Percentiles rank a stretch among this genome's conserved stretches.
phyloP scores from a whole-genome alignment of 495 filamentous ascomycete species.

The Aspergillus sclerotioniger region DNA sequence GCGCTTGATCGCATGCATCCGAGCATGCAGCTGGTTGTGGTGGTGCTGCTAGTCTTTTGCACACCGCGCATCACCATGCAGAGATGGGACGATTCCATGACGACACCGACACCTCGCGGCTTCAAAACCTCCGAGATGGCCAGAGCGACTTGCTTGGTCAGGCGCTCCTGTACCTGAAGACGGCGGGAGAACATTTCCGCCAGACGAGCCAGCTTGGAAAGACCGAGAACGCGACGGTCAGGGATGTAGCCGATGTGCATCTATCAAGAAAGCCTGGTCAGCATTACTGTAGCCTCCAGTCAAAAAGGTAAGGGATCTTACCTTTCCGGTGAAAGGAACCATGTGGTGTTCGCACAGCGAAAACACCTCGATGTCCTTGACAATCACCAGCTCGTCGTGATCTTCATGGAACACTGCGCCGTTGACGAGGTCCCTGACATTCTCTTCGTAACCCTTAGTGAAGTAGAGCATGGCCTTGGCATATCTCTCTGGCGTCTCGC shows the following conservation, averaged over 20 bases:
- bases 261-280: constrained; percentile 38
- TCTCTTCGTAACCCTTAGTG: constrained; percentile 98
- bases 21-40: constrained; percentile 93
- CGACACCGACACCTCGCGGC: constrained; percentile 88
- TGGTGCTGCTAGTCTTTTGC: constrained; percentile 80
- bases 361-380: constrained; percentile 96
- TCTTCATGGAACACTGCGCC: constrained; percentile 95
- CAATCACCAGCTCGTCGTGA: constrained; percentile 95
- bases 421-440: constrained; percentile 88
- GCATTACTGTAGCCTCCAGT: background rate
- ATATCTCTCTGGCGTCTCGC: constrained; percentile 84
- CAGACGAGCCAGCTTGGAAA: constrained; percentile 92
- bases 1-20: constrained; percentile 89
- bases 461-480: constrained; percentile 98
- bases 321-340: constrained; percentile 94
- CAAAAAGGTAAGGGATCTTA: constrained; percentile 33
- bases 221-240: constrained; percentile 77
- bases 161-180: constrained; percentile 90
- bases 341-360: constrained; percentile 97
- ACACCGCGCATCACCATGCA: constrained; percentile 98
- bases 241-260: constrained; percentile 99
- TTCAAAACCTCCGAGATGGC: constrained; percentile 89
- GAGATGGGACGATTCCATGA: constrained; percentile 96
- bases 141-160: constrained; percentile 94
- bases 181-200: constrained; percentile 96